Conservation (phyloP, 305 asterid genomes). For the Ilex paraguariensis region DNA sequence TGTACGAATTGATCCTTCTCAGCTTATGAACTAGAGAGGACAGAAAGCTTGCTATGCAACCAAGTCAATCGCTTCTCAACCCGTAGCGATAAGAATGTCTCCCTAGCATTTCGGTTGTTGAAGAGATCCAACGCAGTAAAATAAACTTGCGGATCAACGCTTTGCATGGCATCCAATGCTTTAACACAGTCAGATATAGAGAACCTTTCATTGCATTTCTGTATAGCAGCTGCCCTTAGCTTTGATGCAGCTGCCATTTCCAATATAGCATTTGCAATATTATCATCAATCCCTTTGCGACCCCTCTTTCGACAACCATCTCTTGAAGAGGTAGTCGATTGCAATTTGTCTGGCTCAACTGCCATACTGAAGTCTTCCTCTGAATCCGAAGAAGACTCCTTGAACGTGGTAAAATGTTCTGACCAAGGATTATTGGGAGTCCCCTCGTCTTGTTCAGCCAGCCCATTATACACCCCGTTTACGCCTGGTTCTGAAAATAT, state of each 20-base stretch:
- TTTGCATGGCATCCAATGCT: conserved; percentile 64
- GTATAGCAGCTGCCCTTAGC: conserved; percentile 49
- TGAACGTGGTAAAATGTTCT: conserved; percentile 19
- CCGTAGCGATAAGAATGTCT: conserved; percentile 58
- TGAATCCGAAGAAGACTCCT: conserved; percentile 53
- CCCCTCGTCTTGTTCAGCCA: conserved; percentile 29
- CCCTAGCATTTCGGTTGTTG: conserved; percentile 52
- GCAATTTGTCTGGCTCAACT: conserved; percentile 39
- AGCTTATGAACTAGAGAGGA: conserved; percentile 2
- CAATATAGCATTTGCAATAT: conserved; percentile 61
- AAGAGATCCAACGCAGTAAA: conserved; percentile 71
- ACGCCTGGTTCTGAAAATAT: conserved; percentile 46
- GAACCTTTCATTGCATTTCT: conserved; percentile 36
- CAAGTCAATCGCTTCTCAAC: conserved; percentile 62
- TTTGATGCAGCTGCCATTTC: conserved; percentile 80
- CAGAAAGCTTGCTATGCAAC: conserved; percentile 53
- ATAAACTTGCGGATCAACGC: conserved; percentile 48
- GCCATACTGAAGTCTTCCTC: conserved; percentile 43
- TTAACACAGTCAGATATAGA: conserved; percentile 54
- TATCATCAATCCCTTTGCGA: conserved; percentile 59
- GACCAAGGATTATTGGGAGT: conserved; percentile 21
- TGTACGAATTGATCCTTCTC: no score
- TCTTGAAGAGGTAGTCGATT: conserved; percentile 13
- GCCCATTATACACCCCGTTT: conserved; percentile 29
- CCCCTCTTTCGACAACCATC: conserved; percentile 21